Evolutionary conservation across 306 rosid genomes (phyloP).

Genomic region (Luffa aegyptiaca): DNA sequence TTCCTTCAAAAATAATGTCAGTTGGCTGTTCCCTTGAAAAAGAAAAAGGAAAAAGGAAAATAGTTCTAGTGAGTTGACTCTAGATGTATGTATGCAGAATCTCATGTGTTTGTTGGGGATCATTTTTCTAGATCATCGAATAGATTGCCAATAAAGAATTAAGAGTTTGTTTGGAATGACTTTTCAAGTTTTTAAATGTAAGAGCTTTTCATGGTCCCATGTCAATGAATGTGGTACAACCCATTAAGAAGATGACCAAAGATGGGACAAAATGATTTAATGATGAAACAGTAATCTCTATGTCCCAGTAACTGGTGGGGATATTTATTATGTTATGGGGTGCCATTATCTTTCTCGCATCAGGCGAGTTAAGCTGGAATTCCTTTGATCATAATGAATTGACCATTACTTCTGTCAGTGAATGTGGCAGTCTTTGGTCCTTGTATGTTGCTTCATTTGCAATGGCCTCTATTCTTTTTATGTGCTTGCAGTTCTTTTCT

Average conservation of each 20-base stretch:
- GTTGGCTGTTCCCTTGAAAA: background rate
- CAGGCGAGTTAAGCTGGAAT: background rate
- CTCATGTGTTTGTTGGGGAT: background rate
- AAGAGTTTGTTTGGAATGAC: too few relatives aligned
- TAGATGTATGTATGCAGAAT: too few relatives aligned
- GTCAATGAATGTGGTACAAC: background rate
- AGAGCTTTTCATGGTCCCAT: background rate
- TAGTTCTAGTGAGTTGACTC: background rate
- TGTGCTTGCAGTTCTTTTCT: background rate
- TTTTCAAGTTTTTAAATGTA: background rate
- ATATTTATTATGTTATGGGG: background rate
- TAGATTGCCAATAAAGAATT: background rate
- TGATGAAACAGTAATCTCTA: background rate
- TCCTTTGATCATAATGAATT: background rate
- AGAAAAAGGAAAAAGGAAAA: background rate
- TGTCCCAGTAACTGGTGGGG: background rate
- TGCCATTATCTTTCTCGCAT: background rate
- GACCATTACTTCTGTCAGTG: background rate
- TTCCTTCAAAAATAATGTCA: conserved; percentile 6
- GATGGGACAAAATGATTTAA: background rate
- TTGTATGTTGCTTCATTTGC: background rate
- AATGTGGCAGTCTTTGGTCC: background rate
- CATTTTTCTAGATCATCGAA: background rate
- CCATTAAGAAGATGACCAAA: background rate
- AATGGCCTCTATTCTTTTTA: background rate